Evolutionary conservation across 176 grass and related monocot species (phyloP).

Genomic region (Aegilops bicornis): DNA sequence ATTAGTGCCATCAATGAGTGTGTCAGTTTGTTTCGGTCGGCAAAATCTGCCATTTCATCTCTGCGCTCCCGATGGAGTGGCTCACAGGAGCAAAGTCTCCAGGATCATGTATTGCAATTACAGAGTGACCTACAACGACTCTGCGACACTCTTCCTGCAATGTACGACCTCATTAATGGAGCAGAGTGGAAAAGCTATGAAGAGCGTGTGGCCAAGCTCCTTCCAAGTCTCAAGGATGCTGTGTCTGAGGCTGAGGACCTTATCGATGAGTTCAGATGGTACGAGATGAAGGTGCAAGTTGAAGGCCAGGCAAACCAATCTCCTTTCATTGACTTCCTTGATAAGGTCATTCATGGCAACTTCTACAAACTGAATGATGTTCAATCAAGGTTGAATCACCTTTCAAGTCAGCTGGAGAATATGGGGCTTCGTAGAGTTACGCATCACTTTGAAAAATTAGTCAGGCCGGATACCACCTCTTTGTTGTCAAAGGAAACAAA

Average conservation of each 20-base stretch:
- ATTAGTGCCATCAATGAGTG: not conserved
- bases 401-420: not conserved
- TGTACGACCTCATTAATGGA: too few relatives aligned
- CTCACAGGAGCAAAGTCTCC: not conserved
- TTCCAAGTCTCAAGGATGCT: not conserved
- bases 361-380: not conserved
- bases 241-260: slow-evolving; percentile 5
- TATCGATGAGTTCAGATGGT: not conserved
- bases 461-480: slow-evolving; percentile 1
- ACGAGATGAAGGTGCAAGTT: not conserved
- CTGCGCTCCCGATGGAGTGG: not conserved
- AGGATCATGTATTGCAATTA: not conserved
- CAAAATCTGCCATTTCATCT: not conserved
- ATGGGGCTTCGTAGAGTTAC: not conserved
- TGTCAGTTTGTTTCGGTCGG: not conserved
- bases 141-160: not conserved
- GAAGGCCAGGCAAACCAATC: not conserved
- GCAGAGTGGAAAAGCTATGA: too few relatives aligned
- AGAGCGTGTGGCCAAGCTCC: not conserved
- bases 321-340: not conserved
- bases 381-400: not conserved
- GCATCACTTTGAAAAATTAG: not conserved
- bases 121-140: not conserved
- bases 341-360: not conserved
- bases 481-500: not conserved